phyloP scores from a whole-genome alignment of 129 eudicot genomes.

The Smallanthus sonchifolius region DNA sequence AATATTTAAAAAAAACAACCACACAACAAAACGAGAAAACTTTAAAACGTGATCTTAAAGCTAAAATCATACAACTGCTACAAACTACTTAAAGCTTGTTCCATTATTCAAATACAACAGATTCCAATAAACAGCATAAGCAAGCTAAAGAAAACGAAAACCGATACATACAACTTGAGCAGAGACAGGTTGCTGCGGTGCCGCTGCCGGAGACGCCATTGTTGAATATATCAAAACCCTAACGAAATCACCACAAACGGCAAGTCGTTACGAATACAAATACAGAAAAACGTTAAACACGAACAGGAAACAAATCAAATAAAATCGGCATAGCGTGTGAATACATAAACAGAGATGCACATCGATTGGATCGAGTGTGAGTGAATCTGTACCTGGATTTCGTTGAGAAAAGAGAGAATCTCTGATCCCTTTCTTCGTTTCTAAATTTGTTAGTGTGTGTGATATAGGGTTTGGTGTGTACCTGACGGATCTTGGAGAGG shows the following conservation, averaged over 20 bases:
- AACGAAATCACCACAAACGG: background rate
- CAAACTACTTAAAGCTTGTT: background rate
- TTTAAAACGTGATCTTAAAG: background rate
- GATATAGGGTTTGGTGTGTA: conserved; percentile 27
- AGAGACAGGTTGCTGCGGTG: conserved; percentile 49
- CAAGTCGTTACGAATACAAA: background rate
- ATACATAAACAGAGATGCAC: background rate
- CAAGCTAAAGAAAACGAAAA: background rate
- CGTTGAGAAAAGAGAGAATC: conserved; percentile 12
- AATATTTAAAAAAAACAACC: background rate
- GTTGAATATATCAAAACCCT: conserved; percentile 31
- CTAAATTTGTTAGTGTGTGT: background rate
- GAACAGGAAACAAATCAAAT: background rate
- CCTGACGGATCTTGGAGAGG: conserved; percentile 28
- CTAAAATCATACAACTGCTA: background rate
- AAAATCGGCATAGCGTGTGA: background rate
- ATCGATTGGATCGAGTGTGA: conserved; percentile 14
- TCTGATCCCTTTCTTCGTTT: conserved; percentile 13
- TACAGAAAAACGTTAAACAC: background rate
- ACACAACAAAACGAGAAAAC: background rate
- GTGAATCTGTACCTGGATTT: conserved; percentile 23
- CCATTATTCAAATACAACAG: background rate
- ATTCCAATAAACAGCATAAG: background rate
- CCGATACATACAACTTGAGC: conserved; percentile 62
- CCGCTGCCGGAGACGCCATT: conserved; percentile 49